Percentiles rank a stretch among this genome's conserved stretches.
Conservation (phyloP, 2,329 filamentous ascomycete genomes). For the Aspergillus sp. region DNA sequence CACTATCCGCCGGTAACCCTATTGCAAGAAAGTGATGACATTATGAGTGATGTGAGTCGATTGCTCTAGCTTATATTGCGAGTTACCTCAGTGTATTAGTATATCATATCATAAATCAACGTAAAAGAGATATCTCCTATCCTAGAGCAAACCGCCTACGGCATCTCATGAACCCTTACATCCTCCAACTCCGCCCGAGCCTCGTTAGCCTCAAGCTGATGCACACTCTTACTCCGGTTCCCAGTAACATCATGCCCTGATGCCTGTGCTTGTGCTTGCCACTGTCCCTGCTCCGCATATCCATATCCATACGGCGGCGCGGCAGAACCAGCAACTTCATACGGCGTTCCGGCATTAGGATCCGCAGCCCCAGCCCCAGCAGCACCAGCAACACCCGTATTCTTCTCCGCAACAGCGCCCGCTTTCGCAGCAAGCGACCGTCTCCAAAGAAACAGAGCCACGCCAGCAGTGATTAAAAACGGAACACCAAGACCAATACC, state of each 20-base stretch:
- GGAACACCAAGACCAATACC: background rate
- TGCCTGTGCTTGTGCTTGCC: background rate
- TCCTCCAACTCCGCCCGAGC: background rate
- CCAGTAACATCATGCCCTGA: background rate
- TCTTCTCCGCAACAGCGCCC: background rate
- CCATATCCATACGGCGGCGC: background rate
- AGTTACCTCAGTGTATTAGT: too few relatives aligned
- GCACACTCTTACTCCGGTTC: background rate
- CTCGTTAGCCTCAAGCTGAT: background rate
- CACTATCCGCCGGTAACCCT: constrained; percentile 16
- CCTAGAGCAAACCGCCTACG: background rate
- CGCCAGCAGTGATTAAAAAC: background rate
- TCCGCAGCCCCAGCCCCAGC: background rate
- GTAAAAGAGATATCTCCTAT: too few relatives aligned
- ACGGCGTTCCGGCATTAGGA: background rate
- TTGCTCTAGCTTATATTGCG: too few relatives aligned
- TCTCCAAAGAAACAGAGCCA: background rate
- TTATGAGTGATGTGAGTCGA: too few relatives aligned
- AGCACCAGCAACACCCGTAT: background rate
- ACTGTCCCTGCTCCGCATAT: background rate
- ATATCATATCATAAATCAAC: too few relatives aligned
- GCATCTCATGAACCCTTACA: background rate
- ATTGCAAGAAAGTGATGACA: background rate
- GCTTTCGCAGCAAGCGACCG: background rate
- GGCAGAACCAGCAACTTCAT: background rate